phyloP scores from a whole-genome alignment of 139 green algal species.

The Edaphochlamys debaryana region DNA sequence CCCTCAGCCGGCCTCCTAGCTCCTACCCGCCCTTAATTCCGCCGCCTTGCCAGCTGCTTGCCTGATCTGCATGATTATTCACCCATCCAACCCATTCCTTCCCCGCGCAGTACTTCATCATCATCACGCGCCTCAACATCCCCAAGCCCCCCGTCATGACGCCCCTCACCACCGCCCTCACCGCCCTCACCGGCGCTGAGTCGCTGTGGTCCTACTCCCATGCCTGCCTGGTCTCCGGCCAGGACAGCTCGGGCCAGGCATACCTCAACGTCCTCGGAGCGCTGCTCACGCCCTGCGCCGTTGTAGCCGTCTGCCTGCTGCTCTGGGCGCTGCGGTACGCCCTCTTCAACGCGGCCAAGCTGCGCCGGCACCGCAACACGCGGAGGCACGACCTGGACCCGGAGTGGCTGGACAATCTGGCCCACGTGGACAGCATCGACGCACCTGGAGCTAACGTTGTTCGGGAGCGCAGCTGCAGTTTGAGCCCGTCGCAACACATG shows the following conservation, averaged over 20 bases:
- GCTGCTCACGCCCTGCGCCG: background rate
- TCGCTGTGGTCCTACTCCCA: background rate
- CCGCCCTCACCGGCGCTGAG: background rate
- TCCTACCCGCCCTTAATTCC: too few species aligned
- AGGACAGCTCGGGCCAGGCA: background rate
- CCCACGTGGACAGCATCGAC: too few species aligned
- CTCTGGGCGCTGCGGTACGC: background rate
- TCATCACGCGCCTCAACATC: constrained; percentile 7
- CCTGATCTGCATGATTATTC: too few species aligned
- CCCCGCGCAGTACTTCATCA: background rate
- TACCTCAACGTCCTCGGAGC: background rate
- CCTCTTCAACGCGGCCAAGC: background rate
- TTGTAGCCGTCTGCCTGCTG: background rate
- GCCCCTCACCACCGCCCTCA: background rate
- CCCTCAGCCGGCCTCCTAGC: too few species aligned
- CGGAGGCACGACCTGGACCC: too few species aligned
- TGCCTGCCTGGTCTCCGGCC: background rate
- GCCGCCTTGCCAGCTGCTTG: too few species aligned
- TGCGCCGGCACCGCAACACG: background rate
- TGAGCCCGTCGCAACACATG: too few species aligned
- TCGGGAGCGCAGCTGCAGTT: too few species aligned
- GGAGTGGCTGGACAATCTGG: too few species aligned
- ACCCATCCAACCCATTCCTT: too few species aligned
- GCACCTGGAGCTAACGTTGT: too few species aligned
- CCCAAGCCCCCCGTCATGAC: background rate